Evolutionary conservation across 108 stramenopile species (phyloP).

Genomic region (Fragilariopsis cylindrus): DNA sequence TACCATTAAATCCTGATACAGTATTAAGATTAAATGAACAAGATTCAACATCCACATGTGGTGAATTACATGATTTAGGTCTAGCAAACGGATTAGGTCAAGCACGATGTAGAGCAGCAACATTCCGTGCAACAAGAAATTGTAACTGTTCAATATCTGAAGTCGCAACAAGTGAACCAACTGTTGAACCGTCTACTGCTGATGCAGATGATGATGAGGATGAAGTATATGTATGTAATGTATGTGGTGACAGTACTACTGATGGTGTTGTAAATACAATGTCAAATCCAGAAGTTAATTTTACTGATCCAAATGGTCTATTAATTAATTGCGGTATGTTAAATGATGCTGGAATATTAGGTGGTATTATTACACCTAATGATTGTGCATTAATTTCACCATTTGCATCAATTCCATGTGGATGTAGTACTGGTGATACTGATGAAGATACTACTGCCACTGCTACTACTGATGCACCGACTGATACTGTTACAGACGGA

Average conservation of each 20-base stretch:
- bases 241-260: constrained; percentile 3
- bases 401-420: neutral
- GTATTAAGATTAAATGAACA: no score
- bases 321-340: constrained; percentile 6
- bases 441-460: no score
- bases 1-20: no score
- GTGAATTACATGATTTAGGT: neutral
- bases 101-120: neutral
- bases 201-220: no score
- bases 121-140: neutral
- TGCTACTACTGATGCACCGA: no score
- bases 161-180: neutral
- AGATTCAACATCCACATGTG: neutral
- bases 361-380: constrained; percentile 7
- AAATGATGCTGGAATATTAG: neutral
- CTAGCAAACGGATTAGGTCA: neutral
- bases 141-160: neutral
- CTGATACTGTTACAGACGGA: no score
- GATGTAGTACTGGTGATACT: neutral
- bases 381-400: constrained; percentile 1
- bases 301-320: neutral
- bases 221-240: neutral
- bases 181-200: no score
- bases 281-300: neutral
- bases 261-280: neutral